phyloP scores from a whole-genome alignment of 2,329 filamentous ascomycete genomes.

The Botryotinia narcissicola region DNA sequence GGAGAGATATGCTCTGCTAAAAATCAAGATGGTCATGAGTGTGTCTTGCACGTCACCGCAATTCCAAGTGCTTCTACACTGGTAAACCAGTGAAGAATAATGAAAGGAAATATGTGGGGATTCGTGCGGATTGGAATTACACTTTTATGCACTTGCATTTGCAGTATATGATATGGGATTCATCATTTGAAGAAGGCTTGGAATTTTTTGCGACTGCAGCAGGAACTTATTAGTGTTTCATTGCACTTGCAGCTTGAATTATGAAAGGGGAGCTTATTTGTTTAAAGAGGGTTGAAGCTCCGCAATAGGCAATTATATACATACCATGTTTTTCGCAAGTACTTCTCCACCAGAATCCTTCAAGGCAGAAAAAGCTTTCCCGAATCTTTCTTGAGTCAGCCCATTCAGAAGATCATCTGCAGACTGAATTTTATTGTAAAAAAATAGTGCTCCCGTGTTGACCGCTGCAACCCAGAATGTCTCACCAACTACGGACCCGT shows the following conservation, averaged over 20 bases:
- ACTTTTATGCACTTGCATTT: not conserved
- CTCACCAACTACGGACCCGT: not conserved
- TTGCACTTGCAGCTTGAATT: not conserved
- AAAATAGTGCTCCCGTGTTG: not conserved
- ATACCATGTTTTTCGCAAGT: not conserved
- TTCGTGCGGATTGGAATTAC: too few species aligned
- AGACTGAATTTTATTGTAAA: not conserved
- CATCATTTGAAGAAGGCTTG: not conserved
- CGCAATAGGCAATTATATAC: not conserved
- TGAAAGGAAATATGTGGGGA: slow-evolving; percentile 28
- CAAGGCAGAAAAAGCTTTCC: not conserved
- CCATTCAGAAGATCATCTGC: not conserved
- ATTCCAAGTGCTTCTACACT: slow-evolving; percentile 43
- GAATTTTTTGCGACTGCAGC: not conserved
- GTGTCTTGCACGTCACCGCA: slow-evolving; percentile 1
- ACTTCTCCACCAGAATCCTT: not conserved
- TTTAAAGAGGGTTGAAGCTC: not conserved
- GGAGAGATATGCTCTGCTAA: slow-evolving; percentile 24
- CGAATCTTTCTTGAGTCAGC: not conserved
- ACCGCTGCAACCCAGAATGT: not conserved
- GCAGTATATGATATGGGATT: not conserved
- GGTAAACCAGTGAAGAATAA: slow-evolving; percentile 74
- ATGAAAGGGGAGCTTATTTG: not conserved
- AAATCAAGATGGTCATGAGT: not conserved
- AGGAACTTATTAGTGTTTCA: not conserved